Percentiles rank a stretch among this genome's conserved stretches.
Conservation (phyloP, 768 basidiomycete genomes). For the Termitomyces titanicus region DNA sequence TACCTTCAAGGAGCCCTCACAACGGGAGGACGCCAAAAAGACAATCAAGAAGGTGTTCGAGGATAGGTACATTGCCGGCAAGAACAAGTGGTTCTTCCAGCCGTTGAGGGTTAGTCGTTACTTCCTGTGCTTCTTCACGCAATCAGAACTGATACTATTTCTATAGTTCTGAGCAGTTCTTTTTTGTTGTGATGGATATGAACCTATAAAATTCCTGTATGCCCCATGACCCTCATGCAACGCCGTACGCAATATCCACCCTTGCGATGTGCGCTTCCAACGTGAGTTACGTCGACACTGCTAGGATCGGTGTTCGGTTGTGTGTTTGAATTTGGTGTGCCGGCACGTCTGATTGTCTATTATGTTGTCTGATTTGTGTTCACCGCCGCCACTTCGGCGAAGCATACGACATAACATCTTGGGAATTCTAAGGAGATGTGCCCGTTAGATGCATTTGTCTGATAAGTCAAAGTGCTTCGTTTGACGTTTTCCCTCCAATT, state of each 20-base stretch:
- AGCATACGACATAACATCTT: not conserved
- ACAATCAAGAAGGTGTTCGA: constrained; percentile 94
- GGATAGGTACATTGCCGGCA: constrained; percentile 89
- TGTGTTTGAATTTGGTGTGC: not conserved
- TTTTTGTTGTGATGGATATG: constrained; percentile 27
- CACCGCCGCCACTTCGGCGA: not conserved
- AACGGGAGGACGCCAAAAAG: constrained; percentile 95
- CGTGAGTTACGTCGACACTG: not conserved
- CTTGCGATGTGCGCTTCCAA: not conserved
- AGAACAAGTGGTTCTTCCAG: constrained; percentile 99
- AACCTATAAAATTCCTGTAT: constrained; percentile 30
- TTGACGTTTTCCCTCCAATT: too few species aligned
- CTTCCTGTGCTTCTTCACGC: not conserved
- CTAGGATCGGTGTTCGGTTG: not conserved
- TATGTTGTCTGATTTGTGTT: not conserved
- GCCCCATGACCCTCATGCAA: constrained; percentile 29
- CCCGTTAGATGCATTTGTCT: too few species aligned
- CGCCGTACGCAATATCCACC: constrained; percentile 14
- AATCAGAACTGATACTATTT: constrained; percentile 1
- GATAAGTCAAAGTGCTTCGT: too few species aligned
- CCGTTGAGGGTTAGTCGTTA: constrained; percentile 62
- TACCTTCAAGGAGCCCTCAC: constrained; percentile 96
- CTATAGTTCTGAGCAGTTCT: constrained; percentile 32
- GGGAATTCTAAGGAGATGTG: too few species aligned
- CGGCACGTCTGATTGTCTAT: not conserved